phyloP scores from a whole-genome alignment of 768 basidiomycete genomes.

The Coprinellus micaceus region DNA sequence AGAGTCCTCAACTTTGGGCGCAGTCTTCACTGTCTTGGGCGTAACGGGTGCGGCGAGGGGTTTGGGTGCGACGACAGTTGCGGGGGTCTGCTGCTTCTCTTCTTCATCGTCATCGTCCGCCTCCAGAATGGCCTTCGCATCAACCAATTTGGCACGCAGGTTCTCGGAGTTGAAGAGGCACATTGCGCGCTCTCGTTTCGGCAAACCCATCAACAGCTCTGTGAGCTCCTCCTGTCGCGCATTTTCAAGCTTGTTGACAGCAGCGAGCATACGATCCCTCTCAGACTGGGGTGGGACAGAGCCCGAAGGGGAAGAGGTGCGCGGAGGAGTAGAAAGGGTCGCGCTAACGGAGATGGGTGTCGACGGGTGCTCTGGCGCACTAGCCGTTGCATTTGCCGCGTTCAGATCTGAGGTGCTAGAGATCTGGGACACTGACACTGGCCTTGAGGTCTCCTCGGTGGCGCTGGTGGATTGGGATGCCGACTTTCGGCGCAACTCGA shows the following conservation, averaged over 20 bases:
- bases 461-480: constrained; percentile 14
- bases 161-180: constrained; percentile 87
- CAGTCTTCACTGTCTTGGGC: constrained; percentile 59
- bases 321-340: constrained; percentile 75
- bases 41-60: constrained; percentile 42
- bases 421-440: constrained; percentile 58
- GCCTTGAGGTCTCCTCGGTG: constrained; percentile 43
- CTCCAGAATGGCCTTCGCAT: constrained; percentile 80
- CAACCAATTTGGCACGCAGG: constrained; percentile 69
- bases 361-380: constrained; percentile 86
- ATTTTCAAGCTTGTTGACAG: constrained; percentile 63
- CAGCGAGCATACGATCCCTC: constrained; percentile 66
- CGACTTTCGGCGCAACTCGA: constrained; percentile 33
- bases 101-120: constrained; percentile 59
- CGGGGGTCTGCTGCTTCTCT: constrained; percentile 18
- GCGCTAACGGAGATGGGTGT: constrained; percentile 78
- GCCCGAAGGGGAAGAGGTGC: constrained; percentile 77
- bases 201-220: constrained; percentile 78
- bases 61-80: constrained; percentile 17
- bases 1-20: constrained; percentile 40
- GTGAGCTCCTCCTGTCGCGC: constrained; percentile 61
- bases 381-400: constrained; percentile 68
- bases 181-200: constrained; percentile 86
- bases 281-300: constrained; percentile 61
- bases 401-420: constrained; percentile 65